Percentiles rank a stretch among this genome's conserved stretches.
Evolutionary conservation across 805 yeast genomes (phyloP).

Genomic region (Saturnispora galanensis): DNA sequence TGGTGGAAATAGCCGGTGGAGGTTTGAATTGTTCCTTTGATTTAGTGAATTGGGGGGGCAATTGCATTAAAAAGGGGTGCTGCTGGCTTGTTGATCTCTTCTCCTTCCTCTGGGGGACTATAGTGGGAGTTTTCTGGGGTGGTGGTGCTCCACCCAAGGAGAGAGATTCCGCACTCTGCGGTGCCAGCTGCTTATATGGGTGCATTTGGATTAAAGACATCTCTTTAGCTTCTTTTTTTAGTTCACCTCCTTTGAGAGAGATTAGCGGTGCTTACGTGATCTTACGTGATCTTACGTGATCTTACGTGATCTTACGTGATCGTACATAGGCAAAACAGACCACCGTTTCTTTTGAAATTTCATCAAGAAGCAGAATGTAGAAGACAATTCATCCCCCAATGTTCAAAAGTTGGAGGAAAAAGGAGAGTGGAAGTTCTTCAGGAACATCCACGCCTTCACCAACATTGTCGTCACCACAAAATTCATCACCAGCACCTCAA

Average conservation of each 20-base stretch:
- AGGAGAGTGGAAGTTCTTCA: neutral
- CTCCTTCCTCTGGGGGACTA: too few relatives aligned
- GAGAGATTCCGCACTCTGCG: neutral
- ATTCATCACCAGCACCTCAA: neutral
- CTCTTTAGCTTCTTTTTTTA: too few relatives aligned
- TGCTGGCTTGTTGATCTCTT: neutral
- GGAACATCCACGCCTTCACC: neutral
- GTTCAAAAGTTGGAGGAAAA: constrained; percentile 1
- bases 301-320: too few relatives aligned
- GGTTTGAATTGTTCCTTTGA: constrained; percentile 7
- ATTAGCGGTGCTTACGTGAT: too few relatives aligned
- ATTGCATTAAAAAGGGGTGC: constrained; percentile 12
- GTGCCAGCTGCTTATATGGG: constrained; percentile 7
- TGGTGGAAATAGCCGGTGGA: neutral
- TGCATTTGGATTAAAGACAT: constrained; percentile 1
- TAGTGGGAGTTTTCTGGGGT: neutral
- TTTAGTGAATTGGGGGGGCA: constrained; percentile 9
- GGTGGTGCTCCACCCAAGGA: neutral
- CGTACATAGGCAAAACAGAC: neutral
- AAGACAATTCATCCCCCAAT: neutral
- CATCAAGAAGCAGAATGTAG: too few relatives aligned
- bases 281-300: too few relatives aligned
- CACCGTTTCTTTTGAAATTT: too few relatives aligned
- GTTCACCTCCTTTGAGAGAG: too few relatives aligned
- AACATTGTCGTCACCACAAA: neutral